Evolutionary conservation across 768 basidiomycete genomes (phyloP).

Genomic region (Rhodotorula graminis): DNA sequence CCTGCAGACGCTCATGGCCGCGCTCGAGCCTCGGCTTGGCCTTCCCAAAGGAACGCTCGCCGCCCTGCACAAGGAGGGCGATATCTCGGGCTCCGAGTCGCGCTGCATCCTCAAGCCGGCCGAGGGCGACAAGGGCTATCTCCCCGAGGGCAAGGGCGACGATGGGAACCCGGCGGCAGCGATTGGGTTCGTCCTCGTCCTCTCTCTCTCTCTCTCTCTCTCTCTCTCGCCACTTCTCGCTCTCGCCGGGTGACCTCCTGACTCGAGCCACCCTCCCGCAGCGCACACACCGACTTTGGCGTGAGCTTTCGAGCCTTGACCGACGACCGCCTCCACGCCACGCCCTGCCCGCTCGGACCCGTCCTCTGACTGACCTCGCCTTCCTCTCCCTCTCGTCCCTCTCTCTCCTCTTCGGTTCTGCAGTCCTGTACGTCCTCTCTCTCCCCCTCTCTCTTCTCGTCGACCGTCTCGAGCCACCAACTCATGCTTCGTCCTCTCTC

Average conservation of each 20-base stretch:
- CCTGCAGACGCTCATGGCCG: conserved; percentile 53
- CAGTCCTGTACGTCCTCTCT: neutral
- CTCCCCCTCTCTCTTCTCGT: neutral
- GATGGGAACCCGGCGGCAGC: conserved; percentile 41
- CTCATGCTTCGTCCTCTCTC: neutral
- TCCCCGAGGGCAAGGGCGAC: conserved; percentile 38
- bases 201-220: too few relatives aligned
- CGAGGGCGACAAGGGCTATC: neutral
- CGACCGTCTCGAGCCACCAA: neutral
- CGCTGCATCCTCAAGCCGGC: conserved; percentile 56
- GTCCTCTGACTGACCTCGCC: too few relatives aligned
- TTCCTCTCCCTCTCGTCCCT: too few relatives aligned
- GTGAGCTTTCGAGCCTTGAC: neutral
- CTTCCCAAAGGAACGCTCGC: conserved; percentile 55
- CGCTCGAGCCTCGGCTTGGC: conserved; percentile 59
- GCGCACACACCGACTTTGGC: conserved; percentile 17
- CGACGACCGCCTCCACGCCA: too few relatives aligned
- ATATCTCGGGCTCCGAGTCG: conserved; percentile 57
- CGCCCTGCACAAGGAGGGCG: conserved; percentile 52
- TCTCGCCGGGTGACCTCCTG: too few relatives aligned
- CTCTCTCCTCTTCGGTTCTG: too few relatives aligned
- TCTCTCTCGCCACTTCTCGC: neutral
- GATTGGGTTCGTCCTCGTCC: conserved; percentile 9
- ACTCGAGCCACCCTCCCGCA: neutral
- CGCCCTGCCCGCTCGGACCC: too few relatives aligned